Percentiles rank a stretch among this genome's conserved stretches.
Conservation (phyloP, 1,139 yeast genomes). For the Nadsonia starkeyi-henricii region DNA sequence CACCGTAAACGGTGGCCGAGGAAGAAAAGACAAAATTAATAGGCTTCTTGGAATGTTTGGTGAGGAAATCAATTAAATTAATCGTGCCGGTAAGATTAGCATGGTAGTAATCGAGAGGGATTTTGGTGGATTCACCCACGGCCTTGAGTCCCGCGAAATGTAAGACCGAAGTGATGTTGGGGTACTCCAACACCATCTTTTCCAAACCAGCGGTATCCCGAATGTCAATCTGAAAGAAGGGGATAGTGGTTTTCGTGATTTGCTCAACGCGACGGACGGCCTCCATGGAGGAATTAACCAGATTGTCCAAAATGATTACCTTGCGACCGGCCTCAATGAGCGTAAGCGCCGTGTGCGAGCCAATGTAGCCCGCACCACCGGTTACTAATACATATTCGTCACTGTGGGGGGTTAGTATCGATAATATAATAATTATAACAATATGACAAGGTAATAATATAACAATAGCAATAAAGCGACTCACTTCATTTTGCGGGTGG, state of each 20-base stretch:
- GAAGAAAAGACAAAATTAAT: slow-evolving; percentile 52
- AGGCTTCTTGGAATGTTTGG: slow-evolving; percentile 26
- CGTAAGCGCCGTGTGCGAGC: slow-evolving; percentile 66
- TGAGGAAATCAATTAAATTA: slow-evolving; percentile 42
- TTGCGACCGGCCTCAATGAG: slow-evolving; percentile 50
- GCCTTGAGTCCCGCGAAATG: slow-evolving; percentile 86
- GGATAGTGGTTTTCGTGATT: slow-evolving; percentile 36
- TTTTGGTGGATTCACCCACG: slow-evolving; percentile 64
- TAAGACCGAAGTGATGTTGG: slow-evolving; percentile 44
- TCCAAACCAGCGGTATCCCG: slow-evolving; percentile 36
- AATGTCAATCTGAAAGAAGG: slow-evolving; percentile 49
- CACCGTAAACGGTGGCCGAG: slow-evolving; percentile 78
- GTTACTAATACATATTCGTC: slow-evolving; percentile 45
- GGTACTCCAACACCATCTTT: slow-evolving; percentile 35
- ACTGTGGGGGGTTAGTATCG: too few relatives aligned
- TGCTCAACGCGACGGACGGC: slow-evolving; percentile 53
- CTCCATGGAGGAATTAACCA: slow-evolving; percentile 54
- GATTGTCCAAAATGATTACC: slow-evolving; percentile 60
- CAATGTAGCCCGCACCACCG: slow-evolving; percentile 84
- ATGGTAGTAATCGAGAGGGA: slow-evolving; percentile 59
- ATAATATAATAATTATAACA: too few relatives aligned
- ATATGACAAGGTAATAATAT: too few relatives aligned
- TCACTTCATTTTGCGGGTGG: too few relatives aligned
- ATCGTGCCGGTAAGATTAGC: slow-evolving; percentile 59
- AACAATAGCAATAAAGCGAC: too few relatives aligned